Percentiles rank a stretch among this genome's conserved stretches.
These are phyloP conservation scores for Pseudotsuga menziesii DNA, from an alignment of 75 land plant genomes.

Conservation along the genomic window DNA sequence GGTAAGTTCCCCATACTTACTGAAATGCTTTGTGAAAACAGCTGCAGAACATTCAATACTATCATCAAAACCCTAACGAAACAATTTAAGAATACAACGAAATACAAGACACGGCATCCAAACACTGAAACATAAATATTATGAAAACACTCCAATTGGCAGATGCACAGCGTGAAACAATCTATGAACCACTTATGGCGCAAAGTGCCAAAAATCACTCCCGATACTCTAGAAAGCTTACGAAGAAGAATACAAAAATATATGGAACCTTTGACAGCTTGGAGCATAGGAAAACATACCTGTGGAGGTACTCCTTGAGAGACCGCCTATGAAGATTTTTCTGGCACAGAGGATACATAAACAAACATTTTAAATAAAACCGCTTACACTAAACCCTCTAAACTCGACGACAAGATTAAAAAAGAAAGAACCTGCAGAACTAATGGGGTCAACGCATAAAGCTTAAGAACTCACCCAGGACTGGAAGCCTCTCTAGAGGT, in stretches of 20 bases:
- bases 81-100: not conserved
- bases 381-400: no score
- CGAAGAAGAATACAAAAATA: not conserved
- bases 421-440: not conserved
- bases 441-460: not conserved
- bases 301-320: conserved; percentile 57
- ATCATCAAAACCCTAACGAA: not conserved
- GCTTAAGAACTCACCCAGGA: conserved; percentile 1
- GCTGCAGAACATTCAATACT: conserved; percentile 20
- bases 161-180: not conserved
- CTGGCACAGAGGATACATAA: conserved; percentile 16
- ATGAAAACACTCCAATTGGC: not conserved
- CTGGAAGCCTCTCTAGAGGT: conserved; percentile 2
- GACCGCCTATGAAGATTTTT: conserved; percentile 82
- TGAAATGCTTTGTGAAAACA: conserved; percentile 67
- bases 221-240: not conserved
- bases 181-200: not conserved
- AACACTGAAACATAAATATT: not conserved
- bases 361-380: not conserved
- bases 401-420: not conserved
- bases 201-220: not conserved
- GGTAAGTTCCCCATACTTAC: conserved; percentile 80
- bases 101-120: not conserved
- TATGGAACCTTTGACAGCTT: not conserved
- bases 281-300: conserved; percentile 22